Base-by-base conservation (phyloP, 768 basidiomycete species). In the Hericium rajendrae region DNA sequence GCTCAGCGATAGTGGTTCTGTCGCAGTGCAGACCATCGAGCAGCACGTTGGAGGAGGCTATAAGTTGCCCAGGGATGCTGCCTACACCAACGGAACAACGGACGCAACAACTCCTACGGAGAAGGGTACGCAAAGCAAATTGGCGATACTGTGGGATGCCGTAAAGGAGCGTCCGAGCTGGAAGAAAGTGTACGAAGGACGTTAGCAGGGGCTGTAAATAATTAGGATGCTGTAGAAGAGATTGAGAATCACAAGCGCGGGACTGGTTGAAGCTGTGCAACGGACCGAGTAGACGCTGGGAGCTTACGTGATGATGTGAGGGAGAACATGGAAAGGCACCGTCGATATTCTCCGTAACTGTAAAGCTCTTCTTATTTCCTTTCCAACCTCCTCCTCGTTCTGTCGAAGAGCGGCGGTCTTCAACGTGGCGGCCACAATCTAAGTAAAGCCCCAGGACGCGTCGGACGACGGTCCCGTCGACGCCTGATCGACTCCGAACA, bases 141-240 rank as follows among this genome's bases (percentile, higher is more conserved):
- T 92, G n/a, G 78, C 72, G 1, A 76, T 73, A 37, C 89, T 89
- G 68, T 94, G 91, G 88, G 82, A 86, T 60, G 75, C 73, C 3
- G 73, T 88, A 67, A 76, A 77, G 63, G 75, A 77, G 64, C 69
- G 89, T 59, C 68, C 72, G n/a, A 89, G 88, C 70, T 91, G 86
- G 83, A 78, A 83, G 70, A 79, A 77, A 62, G 78, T 88, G 56
- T 87, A 83, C 66, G 75, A 22, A 15, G 40, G 39, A 16, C 10
- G 38, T 32, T 32, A 38, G 52, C 16, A 61, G 8, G 65, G 67
- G 15, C 79, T 75, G 4, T 59, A 82, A 54, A 78, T 74, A 67
- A 83, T 66, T 46, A n/a, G 43, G 10, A 18, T 46, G 20, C n/a
- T 18, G 43, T 46, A 16, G 43, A 16, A 18, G 12, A 41, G 13